Percentiles rank a stretch among this genome's conserved stretches.
These are phyloP conservation scores for Secale cereale DNA, from an alignment of 176 grass and related monocot species.

Conservation along the genomic window DNA sequence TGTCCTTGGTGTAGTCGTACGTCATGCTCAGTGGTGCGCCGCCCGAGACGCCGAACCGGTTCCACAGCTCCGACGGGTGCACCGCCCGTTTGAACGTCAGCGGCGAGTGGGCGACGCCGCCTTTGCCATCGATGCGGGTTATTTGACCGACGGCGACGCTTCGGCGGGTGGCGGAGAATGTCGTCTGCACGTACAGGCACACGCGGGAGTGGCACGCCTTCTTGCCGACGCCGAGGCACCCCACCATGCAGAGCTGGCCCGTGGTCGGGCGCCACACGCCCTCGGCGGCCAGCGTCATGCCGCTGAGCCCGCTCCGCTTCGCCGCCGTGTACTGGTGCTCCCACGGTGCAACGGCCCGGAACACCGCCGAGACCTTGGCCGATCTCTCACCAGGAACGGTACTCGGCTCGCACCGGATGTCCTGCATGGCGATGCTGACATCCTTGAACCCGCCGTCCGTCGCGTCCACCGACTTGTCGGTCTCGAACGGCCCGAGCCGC, in stretches of 20 bases:
- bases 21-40: slow-evolving; percentile 22
- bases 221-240: slow-evolving; percentile 48
- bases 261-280: slow-evolving; percentile 66
- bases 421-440: slow-evolving; percentile 71
- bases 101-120: slow-evolving; percentile 27
- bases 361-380: slow-evolving; percentile 70
- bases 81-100: slow-evolving; percentile 44
- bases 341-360: slow-evolving; percentile 52
- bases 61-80: slow-evolving; percentile 57
- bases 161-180: slow-evolving; percentile 55
- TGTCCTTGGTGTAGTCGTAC: slow-evolving; percentile 58
- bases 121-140: slow-evolving; percentile 28
- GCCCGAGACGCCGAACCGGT: slow-evolving; percentile 32
- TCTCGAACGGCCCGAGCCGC: slow-evolving; percentile 56
- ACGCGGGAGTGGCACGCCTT: slow-evolving; percentile 56
- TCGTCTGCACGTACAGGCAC: slow-evolving; percentile 70
- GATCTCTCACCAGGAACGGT: not conserved
- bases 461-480: slow-evolving; percentile 22
- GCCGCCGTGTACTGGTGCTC: slow-evolving; percentile 47
- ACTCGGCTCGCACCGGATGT: slow-evolving; percentile 60
- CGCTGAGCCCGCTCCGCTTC: slow-evolving; percentile 56
- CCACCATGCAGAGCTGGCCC: slow-evolving; percentile 93
- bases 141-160: slow-evolving; percentile 62
- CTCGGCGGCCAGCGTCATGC: slow-evolving; percentile 58
- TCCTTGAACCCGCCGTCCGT: slow-evolving; percentile 49